A percentile compares a stretch with the other conserved stretches of the same genome.
Evolutionary conservation across 2,329 filamentous ascomycete genomes (phyloP).

Genomic region (Alternaria rosae): DNA sequence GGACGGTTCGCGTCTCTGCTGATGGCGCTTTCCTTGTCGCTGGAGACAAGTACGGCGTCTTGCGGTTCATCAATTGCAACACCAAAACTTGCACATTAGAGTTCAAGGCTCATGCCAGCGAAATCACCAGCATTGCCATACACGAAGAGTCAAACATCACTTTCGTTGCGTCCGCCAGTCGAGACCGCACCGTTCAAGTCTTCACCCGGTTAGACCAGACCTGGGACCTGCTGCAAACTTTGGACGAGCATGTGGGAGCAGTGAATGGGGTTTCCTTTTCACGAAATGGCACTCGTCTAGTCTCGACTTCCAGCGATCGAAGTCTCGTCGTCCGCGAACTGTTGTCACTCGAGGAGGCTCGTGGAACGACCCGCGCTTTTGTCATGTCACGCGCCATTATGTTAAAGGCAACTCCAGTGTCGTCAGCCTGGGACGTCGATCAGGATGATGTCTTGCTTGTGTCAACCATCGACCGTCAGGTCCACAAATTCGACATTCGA

Average conservation of each 20-base stretch:
- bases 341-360: conserved; percentile 70
- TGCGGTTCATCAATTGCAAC: conserved; percentile 71
- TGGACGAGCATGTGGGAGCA: conserved; percentile 88
- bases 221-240: conserved; percentile 85
- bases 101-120: conserved; percentile 84
- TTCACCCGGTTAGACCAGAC: conserved; percentile 68
- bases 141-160: conserved; percentile 69
- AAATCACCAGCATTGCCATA: conserved; percentile 82
- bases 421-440: conserved; percentile 75
- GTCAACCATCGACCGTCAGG: conserved; percentile 68
- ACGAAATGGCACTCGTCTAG: conserved; percentile 71
- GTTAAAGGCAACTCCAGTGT: conserved; percentile 84
- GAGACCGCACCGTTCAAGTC: conserved; percentile 93
- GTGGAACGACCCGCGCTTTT: conserved; percentile 72
- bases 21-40: conserved; percentile 74
- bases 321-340: conserved; percentile 84
- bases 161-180: conserved; percentile 76
- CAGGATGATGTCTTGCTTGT: conserved; percentile 63
- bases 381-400: conserved; percentile 79
- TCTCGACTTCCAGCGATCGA: conserved; percentile 85
- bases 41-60: conserved; percentile 85
- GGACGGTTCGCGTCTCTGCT: conserved; percentile 64
- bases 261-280: conserved; percentile 81
- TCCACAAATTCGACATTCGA: conserved; percentile 67
- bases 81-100: conserved; percentile 70